Evolutionary conservation across 148 eudicot species (phyloP).

Genomic region (Arbutus unedo): DNA sequence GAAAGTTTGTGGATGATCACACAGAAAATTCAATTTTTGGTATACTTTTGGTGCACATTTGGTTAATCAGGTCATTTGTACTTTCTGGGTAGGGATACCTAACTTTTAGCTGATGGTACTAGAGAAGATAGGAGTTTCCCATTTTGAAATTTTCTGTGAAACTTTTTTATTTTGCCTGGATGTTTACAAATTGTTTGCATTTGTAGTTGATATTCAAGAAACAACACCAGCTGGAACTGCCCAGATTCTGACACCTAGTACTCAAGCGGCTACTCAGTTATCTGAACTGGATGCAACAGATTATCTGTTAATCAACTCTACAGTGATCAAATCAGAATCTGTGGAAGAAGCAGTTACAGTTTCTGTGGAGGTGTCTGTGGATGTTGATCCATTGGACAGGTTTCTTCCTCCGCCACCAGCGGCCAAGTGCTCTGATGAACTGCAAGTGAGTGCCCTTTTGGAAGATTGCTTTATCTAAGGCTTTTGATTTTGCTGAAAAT

Average conservation of each 20-base stretch:
- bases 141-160: background rate
- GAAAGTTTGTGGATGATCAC: background rate
- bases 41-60: background rate
- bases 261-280: slow-evolving; percentile 35
- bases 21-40: background rate
- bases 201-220: slow-evolving; percentile 15
- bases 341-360: slow-evolving; percentile 31
- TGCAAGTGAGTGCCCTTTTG: slow-evolving; percentile 52
- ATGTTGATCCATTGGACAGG: slow-evolving; percentile 50
- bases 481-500: background rate
- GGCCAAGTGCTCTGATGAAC: slow-evolving; percentile 60
- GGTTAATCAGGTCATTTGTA: background rate
- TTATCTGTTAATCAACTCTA: slow-evolving; percentile 30
- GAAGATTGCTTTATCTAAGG: background rate
- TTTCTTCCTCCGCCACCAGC: slow-evolving; percentile 76
- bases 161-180: background rate
- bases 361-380: slow-evolving; percentile 22
- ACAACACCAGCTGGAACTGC: slow-evolving; percentile 9
- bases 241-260: background rate
- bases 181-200: background rate
- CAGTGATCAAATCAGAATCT: slow-evolving; percentile 35
- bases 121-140: background rate
- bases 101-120: background rate
- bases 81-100: background rate
- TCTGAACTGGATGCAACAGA: slow-evolving; percentile 36